A percentile compares a stretch with the other conserved stretches of the same genome.
These are phyloP conservation scores for Passalora sequoiae DNA, from an alignment of 2,329 filamentous ascomycete species.

Conservation along the genomic window DNA sequence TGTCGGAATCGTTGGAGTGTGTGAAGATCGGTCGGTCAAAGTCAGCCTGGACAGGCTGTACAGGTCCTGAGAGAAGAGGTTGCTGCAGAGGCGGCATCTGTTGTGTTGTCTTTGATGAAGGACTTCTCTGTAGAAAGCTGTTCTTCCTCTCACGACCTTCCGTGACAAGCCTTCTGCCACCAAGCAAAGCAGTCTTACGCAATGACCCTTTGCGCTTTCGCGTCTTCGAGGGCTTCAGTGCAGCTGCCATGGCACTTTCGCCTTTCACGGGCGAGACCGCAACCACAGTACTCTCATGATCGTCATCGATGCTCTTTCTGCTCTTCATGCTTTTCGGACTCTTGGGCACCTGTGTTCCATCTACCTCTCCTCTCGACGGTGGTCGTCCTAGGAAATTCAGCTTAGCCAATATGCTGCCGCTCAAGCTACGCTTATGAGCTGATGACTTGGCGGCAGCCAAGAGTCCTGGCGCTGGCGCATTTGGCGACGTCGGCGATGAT, in stretches of 20 bases:
- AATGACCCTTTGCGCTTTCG: conserved; percentile 76
- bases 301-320: conserved; percentile 31
- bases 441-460: conserved; percentile 6
- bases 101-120: conserved; percentile 28
- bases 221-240: conserved; percentile 39
- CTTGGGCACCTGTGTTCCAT: conserved; percentile 29
- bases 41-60: conserved; percentile 1
- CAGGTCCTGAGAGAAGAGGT: conserved; percentile 1
- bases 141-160: conserved; percentile 50
- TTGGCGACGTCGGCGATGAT: conserved; percentile 19
- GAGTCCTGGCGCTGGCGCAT: conserved; percentile 5
- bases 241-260: conserved; percentile 22
- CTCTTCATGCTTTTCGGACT: conserved; percentile 25
- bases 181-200: conserved; percentile 78
- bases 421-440: conserved; percentile 52
- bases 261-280: conserved; percentile 25
- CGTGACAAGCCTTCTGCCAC: conserved; percentile 58
- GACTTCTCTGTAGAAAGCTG: conserved; percentile 34
- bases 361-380: conserved; percentile 21
- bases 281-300: conserved; percentile 25
- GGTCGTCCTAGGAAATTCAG: conserved; percentile 60
- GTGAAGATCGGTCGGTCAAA: conserved; percentile 4
- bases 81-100: conserved; percentile 12
- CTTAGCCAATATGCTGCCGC: conserved; percentile 62
- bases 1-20: conserved; percentile 9